Base-by-base conservation (phyloP, 208 protist genomes). In the Wallacemonas collosoma region DNA sequence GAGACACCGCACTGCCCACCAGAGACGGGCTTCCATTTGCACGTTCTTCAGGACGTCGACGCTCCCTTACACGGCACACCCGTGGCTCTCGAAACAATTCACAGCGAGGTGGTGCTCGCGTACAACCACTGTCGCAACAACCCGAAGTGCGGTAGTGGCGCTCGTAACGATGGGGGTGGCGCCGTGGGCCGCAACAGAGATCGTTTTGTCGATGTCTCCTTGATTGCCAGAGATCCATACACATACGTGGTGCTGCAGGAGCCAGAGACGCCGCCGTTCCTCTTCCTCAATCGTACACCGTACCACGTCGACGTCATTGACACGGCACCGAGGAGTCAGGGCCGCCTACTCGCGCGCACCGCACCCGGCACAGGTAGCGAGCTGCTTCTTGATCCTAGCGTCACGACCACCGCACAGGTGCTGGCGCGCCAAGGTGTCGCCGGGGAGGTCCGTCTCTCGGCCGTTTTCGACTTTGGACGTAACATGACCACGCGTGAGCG, bases 181-280 rank as follows among this genome's bases (percentile, higher is more conserved):
- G 14, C 45, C 36, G 14, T 2, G 50, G 36, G 55, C 9, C 56
- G 45, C 57, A 40, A 82, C 3, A 65, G 79, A 1, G 87, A 92
- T 66, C 77, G 81, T 26, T 87, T 88, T 50, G 61, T 93, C 36
- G 90, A 97, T 36, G 83, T 90, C 26, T 89, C 87, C 2, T 71
- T 97, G 14, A 77, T 86, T 11, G 75, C 80, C 17, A 71, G 81
- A 3, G 87, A 80, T 17, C 73, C 90, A 51, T 94, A 94, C 81
- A 97, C 93, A 2, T 97, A 90, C 73, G 76, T 97, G 1, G 83
- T 89, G 12, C 41, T 97, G 36, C 87, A 95, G 71, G 78, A 83
- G 48, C 80, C 83, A n/a, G 63, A 35, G 55, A 76, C 83, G 9
- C 64, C 75, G 43, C 89, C 93, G n/a, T 93, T 83, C 70, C 66